Percentiles rank a stretch among this genome's conserved stretches.
Conservation (phyloP, 1,139 yeast genomes). For the Hanseniaspora sp. region DNA sequence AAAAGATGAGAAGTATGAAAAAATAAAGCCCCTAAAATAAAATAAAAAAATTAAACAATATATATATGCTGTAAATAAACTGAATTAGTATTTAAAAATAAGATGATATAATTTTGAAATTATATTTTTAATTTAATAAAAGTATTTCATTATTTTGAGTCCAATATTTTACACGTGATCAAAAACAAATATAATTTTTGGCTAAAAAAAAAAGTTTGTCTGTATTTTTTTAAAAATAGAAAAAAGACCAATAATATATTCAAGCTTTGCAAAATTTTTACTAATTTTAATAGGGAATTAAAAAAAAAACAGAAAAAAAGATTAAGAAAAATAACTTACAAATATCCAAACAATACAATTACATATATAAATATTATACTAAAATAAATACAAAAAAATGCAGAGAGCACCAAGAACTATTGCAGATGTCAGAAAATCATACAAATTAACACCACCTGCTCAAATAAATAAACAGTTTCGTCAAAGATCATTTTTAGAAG, state of each 20-base stretch:
- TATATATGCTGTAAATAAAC: constrained; percentile 22
- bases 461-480: constrained; percentile 8
- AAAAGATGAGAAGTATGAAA: constrained; percentile 27
- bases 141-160: too few species aligned
- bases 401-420: neutral
- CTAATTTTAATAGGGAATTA: too few species aligned
- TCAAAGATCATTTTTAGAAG: constrained; percentile 52
- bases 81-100: too few species aligned
- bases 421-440: constrained; percentile 16
- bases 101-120: too few species aligned
- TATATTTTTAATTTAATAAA: too few species aligned
- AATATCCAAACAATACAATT: neutral
- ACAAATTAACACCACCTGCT: constrained; percentile 23
- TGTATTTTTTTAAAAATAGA: too few species aligned
- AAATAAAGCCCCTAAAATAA: constrained; percentile 28
- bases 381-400: neutral
- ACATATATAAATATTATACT: neutral
- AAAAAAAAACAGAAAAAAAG: neutral
- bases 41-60: constrained; percentile 12
- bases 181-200: too few species aligned
- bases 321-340: neutral
- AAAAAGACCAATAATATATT: too few species aligned
- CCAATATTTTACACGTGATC: too few species aligned
- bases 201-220: too few species aligned
- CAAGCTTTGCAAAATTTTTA: too few species aligned